Evolutionary conservation across 75 land plant genomes (phyloP).

Genomic region (Isoetes taiwanensis): DNA sequence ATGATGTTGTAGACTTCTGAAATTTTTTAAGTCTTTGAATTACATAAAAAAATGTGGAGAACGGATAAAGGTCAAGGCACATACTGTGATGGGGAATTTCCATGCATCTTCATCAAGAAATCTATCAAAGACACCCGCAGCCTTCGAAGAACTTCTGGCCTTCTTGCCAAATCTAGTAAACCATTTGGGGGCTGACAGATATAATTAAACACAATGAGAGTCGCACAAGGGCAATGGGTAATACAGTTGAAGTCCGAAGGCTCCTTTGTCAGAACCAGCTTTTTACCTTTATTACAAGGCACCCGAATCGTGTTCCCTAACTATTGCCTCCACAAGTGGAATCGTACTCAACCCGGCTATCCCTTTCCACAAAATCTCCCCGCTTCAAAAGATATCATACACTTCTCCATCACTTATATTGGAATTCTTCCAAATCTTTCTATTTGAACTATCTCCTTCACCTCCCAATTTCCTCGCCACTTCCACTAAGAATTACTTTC

Average conservation of each 20-base stretch:
- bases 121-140: no score
- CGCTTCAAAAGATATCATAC: constrained; percentile 15
- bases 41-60: no score
- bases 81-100: no score
- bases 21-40: no score
- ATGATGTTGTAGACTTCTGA: no score
- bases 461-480: constrained; percentile 15
- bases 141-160: constrained; percentile 17
- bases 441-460: constrained; percentile 17
- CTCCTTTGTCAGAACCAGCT: neutral
- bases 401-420: neutral
- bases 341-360: constrained; percentile 8
- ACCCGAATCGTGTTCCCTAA: constrained; percentile 1
- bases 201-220: no score
- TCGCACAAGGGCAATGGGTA: neutral
- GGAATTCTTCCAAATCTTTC: neutral
- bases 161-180: constrained; percentile 27
- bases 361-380: neutral
- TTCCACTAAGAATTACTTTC: constrained; percentile 17
- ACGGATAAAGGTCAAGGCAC: no score
- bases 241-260: neutral
- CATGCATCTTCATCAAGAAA: no score
- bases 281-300: constrained; percentile 13
- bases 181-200: constrained; percentile 23
- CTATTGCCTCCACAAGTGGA: constrained; percentile 20